Base-by-base conservation (phyloP, 2,329 filamentous ascomycete species). In the Sclerotinia glacialis region DNA sequence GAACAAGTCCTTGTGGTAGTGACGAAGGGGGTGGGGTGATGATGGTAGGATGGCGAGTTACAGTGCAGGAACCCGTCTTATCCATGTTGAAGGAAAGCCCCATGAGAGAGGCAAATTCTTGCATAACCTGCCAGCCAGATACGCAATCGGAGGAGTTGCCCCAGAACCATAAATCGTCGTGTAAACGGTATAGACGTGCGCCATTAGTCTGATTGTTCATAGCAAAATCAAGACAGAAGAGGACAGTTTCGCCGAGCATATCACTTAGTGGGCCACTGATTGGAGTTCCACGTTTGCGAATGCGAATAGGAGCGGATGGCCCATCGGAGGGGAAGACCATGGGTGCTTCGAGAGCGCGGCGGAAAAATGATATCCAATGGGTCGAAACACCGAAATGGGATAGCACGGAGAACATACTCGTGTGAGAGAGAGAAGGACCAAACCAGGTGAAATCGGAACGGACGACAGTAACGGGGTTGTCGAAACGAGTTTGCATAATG, bases 121-220 rank as follows among this genome's bases (percentile, higher is more conserved):
- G 78, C 71, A 90, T 81, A 0, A 83, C 79, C 12, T 80, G 73
- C 88, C 87, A 91, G 0, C 85, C 86, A 53, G 80, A 78, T 26
- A 81, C 78, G 21, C 82, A 84, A 5, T 78, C 78, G 6, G 77
- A 71, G 59, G 86, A 81, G 12, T 84, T 78, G n/a, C 83, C 82
- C 86, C 87, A 89, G 73, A 89, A 86, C 86, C 86, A 90, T 62
- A 89, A 80, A 69, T 89, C 86, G 69, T 89, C 87, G 61, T 88
- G 83, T 47, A 89, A 78, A 16, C 88, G 83, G 74, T 87, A 87
- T 14, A 89, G 75, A n/a, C 81, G 78, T 1, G 78, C 77, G 0
- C 86, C 86, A 7, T 75, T 71, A 0, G 86, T 87, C 3, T 78
- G 75, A 67, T 84, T 82, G 66, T 89, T 89, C 65, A 90, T 81